Percentiles rank a stretch among this genome's conserved stretches.
Evolutionary conservation across 2,329 filamentous ascomycete species (phyloP).

Genomic region (Calonectria leucothoes): DNA sequence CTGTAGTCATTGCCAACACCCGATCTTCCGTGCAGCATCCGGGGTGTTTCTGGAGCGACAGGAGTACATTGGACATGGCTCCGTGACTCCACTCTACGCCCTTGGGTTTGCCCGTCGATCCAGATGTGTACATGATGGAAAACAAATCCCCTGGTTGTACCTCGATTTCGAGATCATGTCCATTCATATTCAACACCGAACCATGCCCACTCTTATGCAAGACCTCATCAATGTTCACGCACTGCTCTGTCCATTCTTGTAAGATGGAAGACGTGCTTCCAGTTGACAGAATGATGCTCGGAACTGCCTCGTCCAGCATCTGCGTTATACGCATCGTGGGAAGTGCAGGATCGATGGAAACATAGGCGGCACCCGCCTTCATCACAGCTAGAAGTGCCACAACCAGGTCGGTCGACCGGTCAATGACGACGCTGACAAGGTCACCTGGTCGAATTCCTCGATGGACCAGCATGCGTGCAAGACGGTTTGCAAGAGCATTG

Average conservation of each 20-base stretch:
- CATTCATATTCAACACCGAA: neutral
- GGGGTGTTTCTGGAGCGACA: neutral
- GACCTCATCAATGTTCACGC: neutral
- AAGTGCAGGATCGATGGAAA: neutral
- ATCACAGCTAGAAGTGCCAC: neutral
- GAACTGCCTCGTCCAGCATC: neutral
- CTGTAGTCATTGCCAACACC: neutral
- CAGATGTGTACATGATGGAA: neutral
- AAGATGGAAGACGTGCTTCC: neutral
- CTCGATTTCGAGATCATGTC: neutral
- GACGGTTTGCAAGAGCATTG: neutral
- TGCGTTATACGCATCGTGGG: neutral
- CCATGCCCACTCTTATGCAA: neutral
- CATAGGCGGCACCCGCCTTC: neutral
- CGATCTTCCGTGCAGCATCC: neutral
- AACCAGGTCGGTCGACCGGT: neutral
- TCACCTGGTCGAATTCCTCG: neutral
- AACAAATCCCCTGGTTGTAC: neutral
- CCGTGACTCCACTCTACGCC: neutral
- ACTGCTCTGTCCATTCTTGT: neutral
- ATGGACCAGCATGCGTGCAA: neutral
- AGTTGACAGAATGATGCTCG: neutral
- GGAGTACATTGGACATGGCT: neutral
- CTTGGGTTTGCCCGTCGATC: neutral
- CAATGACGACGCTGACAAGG: neutral